phyloP scores from a whole-genome alignment of 305 asterid species.

The Monarda citriodora region DNA sequence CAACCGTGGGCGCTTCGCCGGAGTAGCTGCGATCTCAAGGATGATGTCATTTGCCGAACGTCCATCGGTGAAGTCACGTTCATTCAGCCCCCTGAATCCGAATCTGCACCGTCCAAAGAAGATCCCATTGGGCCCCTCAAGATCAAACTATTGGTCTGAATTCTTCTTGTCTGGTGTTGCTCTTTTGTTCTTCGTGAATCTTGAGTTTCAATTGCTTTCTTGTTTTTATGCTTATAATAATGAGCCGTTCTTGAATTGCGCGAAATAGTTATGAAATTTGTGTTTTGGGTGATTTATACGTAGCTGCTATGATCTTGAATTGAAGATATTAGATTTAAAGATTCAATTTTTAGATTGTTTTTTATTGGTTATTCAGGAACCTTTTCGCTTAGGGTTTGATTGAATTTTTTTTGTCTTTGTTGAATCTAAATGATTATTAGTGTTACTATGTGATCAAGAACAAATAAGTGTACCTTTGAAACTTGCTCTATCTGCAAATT shows the following conservation, averaged over 20 bases:
- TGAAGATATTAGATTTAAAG: neutral
- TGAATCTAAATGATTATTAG: neutral
- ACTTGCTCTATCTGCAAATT: neutral
- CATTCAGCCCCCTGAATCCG: constrained; percentile 32
- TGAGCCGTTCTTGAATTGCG: constrained; percentile 1
- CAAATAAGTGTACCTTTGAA: neutral
- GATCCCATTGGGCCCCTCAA: constrained; percentile 47
- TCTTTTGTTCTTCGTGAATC: neutral
- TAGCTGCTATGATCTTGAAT: neutral
- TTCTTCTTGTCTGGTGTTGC: constrained; percentile 2
- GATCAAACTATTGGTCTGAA: constrained; percentile 68
- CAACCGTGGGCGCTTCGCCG: neutral
- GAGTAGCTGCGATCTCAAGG: constrained; percentile 22
- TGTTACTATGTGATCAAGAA: constrained; percentile 1
- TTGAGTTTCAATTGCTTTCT: neutral
- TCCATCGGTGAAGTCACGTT: constrained; percentile 38
- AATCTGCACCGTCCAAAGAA: constrained; percentile 18
- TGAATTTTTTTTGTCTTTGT: neutral
- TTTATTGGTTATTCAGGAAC: neutral
- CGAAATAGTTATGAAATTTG: neutral
- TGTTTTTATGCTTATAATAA: neutral
- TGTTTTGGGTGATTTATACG: neutral
- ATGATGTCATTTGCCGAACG: constrained; percentile 34
- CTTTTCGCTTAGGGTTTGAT: neutral
- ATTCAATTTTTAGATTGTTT: neutral